These are phyloP conservation scores for Fusarium sp. DNA, from an alignment of 2,329 filamentous ascomycete genomes.

Conservation along the genomic window DNA sequence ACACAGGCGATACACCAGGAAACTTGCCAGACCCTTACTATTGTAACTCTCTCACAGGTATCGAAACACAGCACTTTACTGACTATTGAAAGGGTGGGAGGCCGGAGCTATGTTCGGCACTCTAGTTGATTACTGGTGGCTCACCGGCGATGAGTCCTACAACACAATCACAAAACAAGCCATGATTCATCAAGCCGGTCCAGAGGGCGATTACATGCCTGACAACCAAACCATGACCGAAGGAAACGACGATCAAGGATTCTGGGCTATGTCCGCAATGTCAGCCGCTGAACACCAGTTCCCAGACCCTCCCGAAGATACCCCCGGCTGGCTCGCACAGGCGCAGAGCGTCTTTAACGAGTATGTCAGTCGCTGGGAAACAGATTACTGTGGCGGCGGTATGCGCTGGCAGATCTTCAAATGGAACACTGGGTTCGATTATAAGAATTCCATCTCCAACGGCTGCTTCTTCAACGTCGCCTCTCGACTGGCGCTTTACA, in stretches of 20 bases:
- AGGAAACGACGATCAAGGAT: slow-evolving; percentile 83
- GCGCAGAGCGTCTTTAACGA: slow-evolving; percentile 85
- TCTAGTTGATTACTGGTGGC: slow-evolving; percentile 78
- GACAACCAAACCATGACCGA: slow-evolving; percentile 71
- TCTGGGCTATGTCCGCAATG: slow-evolving; percentile 89
- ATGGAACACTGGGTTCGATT: slow-evolving; percentile 78
- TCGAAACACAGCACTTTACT: slow-evolving; percentile 37
- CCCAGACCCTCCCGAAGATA: slow-evolving; percentile 71
- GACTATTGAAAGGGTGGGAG: slow-evolving; percentile 70
- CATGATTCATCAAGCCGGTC: slow-evolving; percentile 71
- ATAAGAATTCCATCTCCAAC: slow-evolving; percentile 78
- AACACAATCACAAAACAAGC: slow-evolving; percentile 71
- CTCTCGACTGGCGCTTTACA: slow-evolving; percentile 81
- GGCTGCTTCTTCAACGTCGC: slow-evolving; percentile 78
- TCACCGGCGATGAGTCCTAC: slow-evolving; percentile 76
- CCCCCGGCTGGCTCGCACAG: slow-evolving; percentile 81
- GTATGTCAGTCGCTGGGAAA: slow-evolving; percentile 79
- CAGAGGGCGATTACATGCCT: slow-evolving; percentile 75
- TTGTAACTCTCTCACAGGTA: slow-evolving; percentile 63
- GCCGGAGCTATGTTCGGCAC: slow-evolving; percentile 78
- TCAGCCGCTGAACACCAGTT: slow-evolving; percentile 82
- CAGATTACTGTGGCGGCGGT: slow-evolving; percentile 74
- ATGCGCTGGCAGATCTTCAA: slow-evolving; percentile 88
- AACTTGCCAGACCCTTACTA: slow-evolving; percentile 74
- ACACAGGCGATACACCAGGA: slow-evolving; percentile 69